Base-by-base conservation (phyloP, 495 filamentous ascomycete species). In the Cladorrhinum samala region DNA sequence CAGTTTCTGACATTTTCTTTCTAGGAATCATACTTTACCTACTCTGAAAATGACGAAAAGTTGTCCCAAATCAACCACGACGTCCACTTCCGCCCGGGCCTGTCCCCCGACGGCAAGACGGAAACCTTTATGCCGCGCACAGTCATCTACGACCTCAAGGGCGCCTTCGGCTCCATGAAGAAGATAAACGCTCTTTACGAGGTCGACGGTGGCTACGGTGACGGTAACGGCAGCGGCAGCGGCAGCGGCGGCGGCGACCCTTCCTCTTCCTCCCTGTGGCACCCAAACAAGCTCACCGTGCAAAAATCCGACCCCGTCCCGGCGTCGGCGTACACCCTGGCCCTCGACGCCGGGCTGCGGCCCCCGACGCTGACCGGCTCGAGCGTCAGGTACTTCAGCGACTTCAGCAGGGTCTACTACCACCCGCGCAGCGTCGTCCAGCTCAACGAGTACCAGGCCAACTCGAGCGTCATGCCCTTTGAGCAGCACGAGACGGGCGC, bases 11-110 rank as follows among this genome's bases (percentile, higher is more conserved):
- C 21, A 38, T 40, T 37, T 40, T 25, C 51, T n/a, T n/a, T n/a
- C n/a, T 37, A 91, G 89, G 94, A 98, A 76, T 96, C 92, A 9
- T 98, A 98, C 71, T 98, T 98, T 66, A 96, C 93, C 20, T 97
- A 96, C 65, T 74, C 78, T 9, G 78, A 78, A 27, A 73, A 83
- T 24, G 72, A 83, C 25, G 72, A 82, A 46, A 19, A 17, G 3
- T 76, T 81, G 53, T 87, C 89, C 19, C 78, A 79, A 0, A 70
- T 99, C 53, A 82, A 99, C 62, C 93, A 97, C 75, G 87, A 97
- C 67, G 78, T 97, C 46, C 87, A 94, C 64, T 99, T 95, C 66
- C 80, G 91, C 36, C 80, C 88, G 1, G 93, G 93, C n/a, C 66
- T 96, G 41, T 88, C 88, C 13, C 82, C 83, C 33, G 87, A 89